Percentiles rank a stretch among this genome's conserved stretches.
phyloP scores from a whole-genome alignment of 2,329 filamentous ascomycete genomes.

The Diaporthe amygdali region DNA sequence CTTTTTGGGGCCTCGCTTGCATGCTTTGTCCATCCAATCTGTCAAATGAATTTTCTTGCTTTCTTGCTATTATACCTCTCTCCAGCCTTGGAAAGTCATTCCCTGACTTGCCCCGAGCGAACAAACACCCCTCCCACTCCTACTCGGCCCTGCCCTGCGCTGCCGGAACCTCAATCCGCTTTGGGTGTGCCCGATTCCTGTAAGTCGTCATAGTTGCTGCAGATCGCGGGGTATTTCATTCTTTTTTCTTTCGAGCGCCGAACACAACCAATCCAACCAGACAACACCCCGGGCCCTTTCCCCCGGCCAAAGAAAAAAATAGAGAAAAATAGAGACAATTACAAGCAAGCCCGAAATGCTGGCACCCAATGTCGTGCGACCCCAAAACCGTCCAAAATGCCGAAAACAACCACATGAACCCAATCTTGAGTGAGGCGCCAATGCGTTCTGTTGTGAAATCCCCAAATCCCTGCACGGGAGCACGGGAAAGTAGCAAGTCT shows the following conservation, averaged over 20 bases:
- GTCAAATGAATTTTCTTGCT: background rate
- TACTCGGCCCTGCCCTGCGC: background rate
- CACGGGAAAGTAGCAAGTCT: background rate
- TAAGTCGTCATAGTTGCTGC: background rate
- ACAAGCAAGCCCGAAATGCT: background rate
- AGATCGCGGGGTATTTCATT: constrained; percentile 11
- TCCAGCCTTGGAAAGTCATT: background rate
- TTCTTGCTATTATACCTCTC: background rate
- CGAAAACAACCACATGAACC: background rate
- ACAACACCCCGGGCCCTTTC: too few species aligned
- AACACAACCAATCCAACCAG: background rate
- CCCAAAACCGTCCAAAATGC: background rate
- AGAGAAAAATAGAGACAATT: background rate
- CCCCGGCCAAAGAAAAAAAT: background rate
- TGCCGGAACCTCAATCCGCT: background rate
- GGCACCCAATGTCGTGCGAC: background rate
- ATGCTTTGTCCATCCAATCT: background rate
- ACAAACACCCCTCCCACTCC: too few species aligned
- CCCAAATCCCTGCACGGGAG: background rate
- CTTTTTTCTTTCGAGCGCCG: background rate
- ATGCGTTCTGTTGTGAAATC: background rate
- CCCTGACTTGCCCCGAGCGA: too few species aligned
- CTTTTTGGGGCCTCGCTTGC: too few species aligned
- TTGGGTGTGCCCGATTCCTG: background rate
- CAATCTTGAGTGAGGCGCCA: background rate